phyloP scores from a whole-genome alignment of 352 stramenopile genomes.

The Aphanomyces astaci region DNA sequence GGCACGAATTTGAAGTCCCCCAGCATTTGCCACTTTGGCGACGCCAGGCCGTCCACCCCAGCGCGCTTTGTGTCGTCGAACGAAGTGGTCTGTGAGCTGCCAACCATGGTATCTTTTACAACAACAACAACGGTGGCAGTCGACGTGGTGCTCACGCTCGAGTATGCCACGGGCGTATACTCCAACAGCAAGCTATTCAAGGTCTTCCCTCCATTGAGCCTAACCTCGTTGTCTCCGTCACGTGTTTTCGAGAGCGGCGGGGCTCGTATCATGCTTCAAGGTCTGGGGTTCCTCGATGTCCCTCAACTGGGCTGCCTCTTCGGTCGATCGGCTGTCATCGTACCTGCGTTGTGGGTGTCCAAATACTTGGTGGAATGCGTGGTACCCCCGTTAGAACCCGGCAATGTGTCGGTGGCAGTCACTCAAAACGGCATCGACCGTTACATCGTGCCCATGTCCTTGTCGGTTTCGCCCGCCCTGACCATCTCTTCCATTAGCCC shows the following conservation, averaged over 20 bases:
- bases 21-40: slow-evolving; percentile 11
- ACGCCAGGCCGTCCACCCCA: background rate
- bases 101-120: background rate
- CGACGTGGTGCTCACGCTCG: background rate
- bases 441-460: background rate
- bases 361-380: background rate
- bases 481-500: background rate
- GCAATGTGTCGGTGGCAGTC: background rate
- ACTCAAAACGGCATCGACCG: slow-evolving; percentile 15
- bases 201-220: background rate
- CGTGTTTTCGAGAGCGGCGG: slow-evolving; percentile 5
- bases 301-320: background rate
- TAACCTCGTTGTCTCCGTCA: background rate
- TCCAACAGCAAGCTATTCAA: background rate
- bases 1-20: background rate
- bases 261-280: background rate
- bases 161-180: background rate
- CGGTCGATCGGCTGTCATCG: background rate
- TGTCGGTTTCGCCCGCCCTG: background rate
- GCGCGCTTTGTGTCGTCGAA: slow-evolving; percentile 27
- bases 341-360: background rate
- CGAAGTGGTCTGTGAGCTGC: slow-evolving; percentile 27
- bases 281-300: background rate
- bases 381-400: background rate
- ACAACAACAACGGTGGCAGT: background rate